Conservation (phyloP, 2,329 filamentous ascomycete genomes). For the Stachybotrys elegans region DNA sequence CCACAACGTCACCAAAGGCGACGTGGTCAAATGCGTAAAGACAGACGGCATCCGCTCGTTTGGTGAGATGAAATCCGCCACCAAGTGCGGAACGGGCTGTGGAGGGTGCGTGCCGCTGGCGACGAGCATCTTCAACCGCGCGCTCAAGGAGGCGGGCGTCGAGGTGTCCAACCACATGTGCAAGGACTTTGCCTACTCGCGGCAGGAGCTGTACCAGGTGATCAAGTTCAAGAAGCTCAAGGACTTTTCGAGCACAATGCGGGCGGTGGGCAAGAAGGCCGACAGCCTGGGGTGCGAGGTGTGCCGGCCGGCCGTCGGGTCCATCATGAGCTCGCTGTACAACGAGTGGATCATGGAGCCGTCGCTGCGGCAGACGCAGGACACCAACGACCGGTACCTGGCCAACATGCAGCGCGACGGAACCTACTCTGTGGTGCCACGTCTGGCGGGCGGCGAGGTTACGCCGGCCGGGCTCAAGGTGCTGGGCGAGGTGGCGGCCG, state of each 20-base stretch:
- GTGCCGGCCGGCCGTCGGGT: constrained; percentile 79
- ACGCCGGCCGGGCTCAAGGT: constrained; percentile 79
- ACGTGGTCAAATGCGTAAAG: constrained; percentile 67
- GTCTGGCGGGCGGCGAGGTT: constrained; percentile 80
- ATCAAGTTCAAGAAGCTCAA: constrained; percentile 65
- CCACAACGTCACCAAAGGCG: constrained; percentile 86
- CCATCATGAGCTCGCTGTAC: constrained; percentile 76
- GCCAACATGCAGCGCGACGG: constrained; percentile 90
- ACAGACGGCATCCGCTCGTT: constrained; percentile 77
- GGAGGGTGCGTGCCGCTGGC: constrained; percentile 87
- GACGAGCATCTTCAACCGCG: constrained; percentile 83
- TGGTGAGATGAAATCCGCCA: constrained; percentile 80
- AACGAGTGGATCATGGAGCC: constrained; percentile 78
- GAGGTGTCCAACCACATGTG: constrained; percentile 86
- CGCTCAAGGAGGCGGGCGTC: constrained; percentile 79
- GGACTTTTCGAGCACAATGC: constrained; percentile 1
- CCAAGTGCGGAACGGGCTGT: constrained; percentile 86
- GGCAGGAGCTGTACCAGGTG: constrained; percentile 87
- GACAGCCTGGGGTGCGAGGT: constrained; percentile 76
- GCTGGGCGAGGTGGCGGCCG: constrained; percentile 78
- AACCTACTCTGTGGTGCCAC: constrained; percentile 82
- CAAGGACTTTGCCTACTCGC: constrained; percentile 76
- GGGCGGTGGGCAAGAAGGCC: constrained; percentile 54
- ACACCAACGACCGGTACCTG: constrained; percentile 84
- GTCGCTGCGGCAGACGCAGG: constrained; percentile 69